phyloP scores from a whole-genome alignment of 495 filamentous ascomycete genomes.

The Pseudevernia furfuracea region DNA sequence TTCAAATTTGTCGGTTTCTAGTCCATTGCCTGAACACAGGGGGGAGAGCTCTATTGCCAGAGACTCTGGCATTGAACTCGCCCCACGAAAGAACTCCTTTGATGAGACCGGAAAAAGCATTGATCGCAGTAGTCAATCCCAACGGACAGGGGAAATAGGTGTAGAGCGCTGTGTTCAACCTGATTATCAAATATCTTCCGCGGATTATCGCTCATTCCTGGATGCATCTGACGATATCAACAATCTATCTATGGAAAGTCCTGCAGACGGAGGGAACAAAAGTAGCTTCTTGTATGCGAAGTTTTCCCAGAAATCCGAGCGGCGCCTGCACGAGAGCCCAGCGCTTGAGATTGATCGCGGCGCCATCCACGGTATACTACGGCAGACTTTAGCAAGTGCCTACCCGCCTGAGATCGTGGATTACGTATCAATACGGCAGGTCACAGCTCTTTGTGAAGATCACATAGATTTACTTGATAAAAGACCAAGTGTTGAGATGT shows the following conservation, averaged over 20 bases:
- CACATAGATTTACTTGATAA: background rate
- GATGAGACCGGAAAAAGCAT: background rate
- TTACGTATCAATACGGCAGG: background rate
- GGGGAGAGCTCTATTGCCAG: background rate
- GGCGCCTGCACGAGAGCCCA: background rate
- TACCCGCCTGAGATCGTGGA: background rate
- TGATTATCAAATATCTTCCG: background rate
- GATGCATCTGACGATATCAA: background rate
- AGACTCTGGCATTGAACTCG: background rate
- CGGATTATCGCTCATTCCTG: background rate
- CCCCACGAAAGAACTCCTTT: too few species aligned
- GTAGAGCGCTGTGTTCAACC: background rate
- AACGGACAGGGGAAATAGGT: background rate
- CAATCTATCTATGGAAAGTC: background rate
- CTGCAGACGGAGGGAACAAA: background rate
- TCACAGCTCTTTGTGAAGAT: background rate
- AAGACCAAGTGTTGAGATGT: background rate
- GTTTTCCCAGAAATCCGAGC: background rate
- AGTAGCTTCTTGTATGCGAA: background rate
- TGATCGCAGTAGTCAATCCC: background rate
- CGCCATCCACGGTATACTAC: background rate
- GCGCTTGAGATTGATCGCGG: background rate
- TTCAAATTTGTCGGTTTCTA: background rate
- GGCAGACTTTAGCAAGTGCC: background rate
- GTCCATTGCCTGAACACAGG: background rate